Conservation (phyloP, 2,329 filamentous ascomycete species). For the Grosmannia clavigera region DNA sequence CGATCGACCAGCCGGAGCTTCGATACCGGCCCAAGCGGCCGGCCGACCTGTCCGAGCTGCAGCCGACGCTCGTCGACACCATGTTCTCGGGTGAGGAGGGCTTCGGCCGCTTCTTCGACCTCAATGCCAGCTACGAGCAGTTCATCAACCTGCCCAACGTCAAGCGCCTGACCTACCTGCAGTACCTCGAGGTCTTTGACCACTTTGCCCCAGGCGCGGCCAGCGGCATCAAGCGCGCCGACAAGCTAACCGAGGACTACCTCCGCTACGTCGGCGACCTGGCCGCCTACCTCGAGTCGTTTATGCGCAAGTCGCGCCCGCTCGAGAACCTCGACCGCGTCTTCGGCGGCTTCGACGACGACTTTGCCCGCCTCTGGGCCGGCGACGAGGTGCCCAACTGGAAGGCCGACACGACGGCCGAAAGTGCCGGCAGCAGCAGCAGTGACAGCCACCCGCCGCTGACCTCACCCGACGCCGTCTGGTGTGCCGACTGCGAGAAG, state of each 20-base stretch:
- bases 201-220: slow-evolving; percentile 58
- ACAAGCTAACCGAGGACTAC: slow-evolving; percentile 88
- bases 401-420: slow-evolving; percentile 42
- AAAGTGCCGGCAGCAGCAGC: neutral
- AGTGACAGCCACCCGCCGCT: slow-evolving; percentile 2
- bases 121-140: slow-evolving; percentile 71
- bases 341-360: slow-evolving; percentile 62
- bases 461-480: slow-evolving; percentile 52
- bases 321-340: slow-evolving; percentile 76
- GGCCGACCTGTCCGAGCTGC: slow-evolving; percentile 46
- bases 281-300: slow-evolving; percentile 73
- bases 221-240: slow-evolving; percentile 60
- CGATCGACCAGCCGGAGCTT: slow-evolving; percentile 86
- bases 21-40: slow-evolving; percentile 66
- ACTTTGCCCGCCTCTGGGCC: slow-evolving; percentile 76
- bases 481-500: slow-evolving; percentile 86
- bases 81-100: slow-evolving; percentile 96
- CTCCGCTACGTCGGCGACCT: slow-evolving; percentile 78
- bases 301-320: slow-evolving; percentile 73
- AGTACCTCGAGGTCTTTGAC: slow-evolving; percentile 89
- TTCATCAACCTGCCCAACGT: slow-evolving; percentile 83
- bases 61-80: slow-evolving; percentile 62
- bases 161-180: slow-evolving; percentile 76
- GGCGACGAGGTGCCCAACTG: slow-evolving; percentile 70
- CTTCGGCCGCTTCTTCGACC: slow-evolving; percentile 83